Percentiles rank a stretch among this genome's conserved stretches.
Conservation (phyloP, 805 yeast genomes). For the Zygosaccharomyces siamensis region DNA sequence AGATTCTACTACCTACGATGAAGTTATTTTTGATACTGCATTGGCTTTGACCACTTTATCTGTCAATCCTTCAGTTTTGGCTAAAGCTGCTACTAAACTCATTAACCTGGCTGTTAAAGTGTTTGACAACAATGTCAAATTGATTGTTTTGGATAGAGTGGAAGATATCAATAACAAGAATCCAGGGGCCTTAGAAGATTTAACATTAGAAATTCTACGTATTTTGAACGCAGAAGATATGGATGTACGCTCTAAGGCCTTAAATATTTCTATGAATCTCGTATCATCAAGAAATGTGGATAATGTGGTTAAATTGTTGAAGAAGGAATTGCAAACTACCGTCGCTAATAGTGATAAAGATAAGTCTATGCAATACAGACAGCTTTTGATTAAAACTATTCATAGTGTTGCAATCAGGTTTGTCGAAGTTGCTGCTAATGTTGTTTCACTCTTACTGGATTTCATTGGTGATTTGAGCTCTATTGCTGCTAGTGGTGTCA, state of each 20-base stretch:
- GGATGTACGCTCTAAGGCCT: slow-evolving; percentile 85
- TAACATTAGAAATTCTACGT: slow-evolving; percentile 79
- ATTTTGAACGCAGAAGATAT: slow-evolving; percentile 83
- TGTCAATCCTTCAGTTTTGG: slow-evolving; percentile 57
- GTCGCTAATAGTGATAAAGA: slow-evolving; percentile 65
- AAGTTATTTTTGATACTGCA: slow-evolving; percentile 88
- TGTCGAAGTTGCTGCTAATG: slow-evolving; percentile 86
- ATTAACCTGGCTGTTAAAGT: slow-evolving; percentile 87
- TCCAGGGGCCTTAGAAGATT: slow-evolving; percentile 80
- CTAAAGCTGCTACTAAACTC: slow-evolving; percentile 78
- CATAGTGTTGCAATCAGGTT: slow-evolving; percentile 84
- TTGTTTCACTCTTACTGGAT: slow-evolving; percentile 81
- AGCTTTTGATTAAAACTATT: slow-evolving; percentile 78
- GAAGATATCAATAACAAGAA: slow-evolving; percentile 64
- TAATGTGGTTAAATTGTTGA: slow-evolving; percentile 85
- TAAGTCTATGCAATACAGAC: slow-evolving; percentile 80
- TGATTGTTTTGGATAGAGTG: slow-evolving; percentile 84
- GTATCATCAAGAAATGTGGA: slow-evolving; percentile 87
- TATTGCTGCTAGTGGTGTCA: slow-evolving; percentile 80
- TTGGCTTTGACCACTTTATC: slow-evolving; percentile 65
- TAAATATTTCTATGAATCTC: slow-evolving; percentile 75
- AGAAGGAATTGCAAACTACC: slow-evolving; percentile 81
- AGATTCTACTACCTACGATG: slow-evolving; percentile 53
- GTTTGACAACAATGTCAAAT: slow-evolving; percentile 91
- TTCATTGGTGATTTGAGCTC: slow-evolving; percentile 81